Evolutionary conservation across 2,329 filamentous ascomycete genomes (phyloP).

Genomic region (Aspergillus neotritici): DNA sequence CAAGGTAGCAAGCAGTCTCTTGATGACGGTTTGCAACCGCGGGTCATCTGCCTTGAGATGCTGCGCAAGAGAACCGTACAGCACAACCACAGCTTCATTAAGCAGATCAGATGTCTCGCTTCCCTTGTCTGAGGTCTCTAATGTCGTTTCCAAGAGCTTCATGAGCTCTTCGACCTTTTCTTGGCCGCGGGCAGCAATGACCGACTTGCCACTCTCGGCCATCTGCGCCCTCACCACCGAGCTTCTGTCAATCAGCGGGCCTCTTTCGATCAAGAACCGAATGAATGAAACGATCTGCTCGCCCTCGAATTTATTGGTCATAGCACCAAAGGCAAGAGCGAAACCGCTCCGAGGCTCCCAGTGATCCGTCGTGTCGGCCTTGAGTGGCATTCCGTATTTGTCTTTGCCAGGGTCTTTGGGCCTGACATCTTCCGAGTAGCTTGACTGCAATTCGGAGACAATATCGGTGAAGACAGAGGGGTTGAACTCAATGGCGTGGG

Average conservation of each 20-base stretch:
- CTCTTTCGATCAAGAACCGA: conserved; percentile 75
- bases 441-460: conserved; percentile 59
- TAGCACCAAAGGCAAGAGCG: conserved; percentile 76
- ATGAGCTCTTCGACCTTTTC: conserved; percentile 81
- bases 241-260: conserved; percentile 80
- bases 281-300: conserved; percentile 71
- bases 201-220: conserved; percentile 78
- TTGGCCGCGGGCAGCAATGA: conserved; percentile 77
- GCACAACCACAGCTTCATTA: conserved; percentile 94
- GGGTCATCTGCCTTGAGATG: conserved; percentile 80
- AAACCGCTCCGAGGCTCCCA: conserved; percentile 92
- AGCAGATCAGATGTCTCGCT: conserved; percentile 79
- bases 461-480: conserved; percentile 56
- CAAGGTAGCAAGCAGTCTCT: conserved; percentile 76
- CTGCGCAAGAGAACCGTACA: conserved; percentile 88
- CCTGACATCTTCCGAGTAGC: conserved; percentile 74
- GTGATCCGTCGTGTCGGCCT: conserved; percentile 77
- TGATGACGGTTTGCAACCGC: conserved; percentile 81
- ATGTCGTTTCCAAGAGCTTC: conserved; percentile 79
- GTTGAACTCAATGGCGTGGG: conserved; percentile 63
- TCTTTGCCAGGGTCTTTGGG: conserved; percentile 78
- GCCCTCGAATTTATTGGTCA: conserved; percentile 64
- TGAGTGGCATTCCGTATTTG: conserved; percentile 89
- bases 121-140: conserved; percentile 79
- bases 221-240: conserved; percentile 76